A percentile compares a stretch with the other conserved stretches of the same genome.
These are phyloP conservation scores for Fonsecaea pedrosoi DNA, from an alignment of 2,329 filamentous ascomycete genomes.

Conservation along the genomic window DNA sequence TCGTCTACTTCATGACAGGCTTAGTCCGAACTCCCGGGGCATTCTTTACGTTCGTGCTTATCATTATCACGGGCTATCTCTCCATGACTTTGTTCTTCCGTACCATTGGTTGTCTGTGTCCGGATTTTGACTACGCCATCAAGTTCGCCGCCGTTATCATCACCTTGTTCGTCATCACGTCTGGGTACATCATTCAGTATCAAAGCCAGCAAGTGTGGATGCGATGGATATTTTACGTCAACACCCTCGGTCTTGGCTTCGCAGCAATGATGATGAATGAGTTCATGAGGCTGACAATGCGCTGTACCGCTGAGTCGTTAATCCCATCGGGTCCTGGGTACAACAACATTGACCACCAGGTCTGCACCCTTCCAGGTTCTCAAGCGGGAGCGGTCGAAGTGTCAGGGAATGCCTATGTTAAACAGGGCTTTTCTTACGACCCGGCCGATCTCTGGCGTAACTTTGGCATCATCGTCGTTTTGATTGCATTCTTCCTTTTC, in stretches of 20 bases:
- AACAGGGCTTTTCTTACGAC: slow-evolving; percentile 70
- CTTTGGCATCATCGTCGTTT: slow-evolving; percentile 49
- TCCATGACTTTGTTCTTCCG: slow-evolving; percentile 80
- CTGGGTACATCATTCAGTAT: slow-evolving; percentile 84
- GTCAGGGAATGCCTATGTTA: slow-evolving; percentile 72
- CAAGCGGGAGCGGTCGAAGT: slow-evolving; percentile 68
- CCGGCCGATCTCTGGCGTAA: slow-evolving; percentile 73
- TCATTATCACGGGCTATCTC: slow-evolving; percentile 72
- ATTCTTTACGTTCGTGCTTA: slow-evolving; percentile 78
- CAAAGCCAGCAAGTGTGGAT: slow-evolving; percentile 76
- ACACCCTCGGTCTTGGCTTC: slow-evolving; percentile 76
- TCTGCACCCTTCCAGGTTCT: slow-evolving; percentile 80
- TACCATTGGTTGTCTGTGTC: slow-evolving; percentile 74
- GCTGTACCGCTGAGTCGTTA: slow-evolving; percentile 71
- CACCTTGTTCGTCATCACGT: slow-evolving; percentile 80
- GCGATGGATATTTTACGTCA: slow-evolving; percentile 81
- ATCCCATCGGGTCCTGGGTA: slow-evolving; percentile 76
- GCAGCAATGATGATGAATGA: slow-evolving; percentile 85
- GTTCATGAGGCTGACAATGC: slow-evolving; percentile 72
- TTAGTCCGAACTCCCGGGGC: slow-evolving; percentile 72
- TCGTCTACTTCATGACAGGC: slow-evolving; percentile 80
- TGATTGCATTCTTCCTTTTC: slow-evolving; percentile 47
- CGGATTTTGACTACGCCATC: slow-evolving; percentile 84
- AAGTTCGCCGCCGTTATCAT: slow-evolving; percentile 81
- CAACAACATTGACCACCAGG: slow-evolving; percentile 73